A percentile compares a stretch with the other conserved stretches of the same genome.
Conservation (phyloP, 495 filamentous ascomycete species). For the Lasiosphaeria miniovina region DNA sequence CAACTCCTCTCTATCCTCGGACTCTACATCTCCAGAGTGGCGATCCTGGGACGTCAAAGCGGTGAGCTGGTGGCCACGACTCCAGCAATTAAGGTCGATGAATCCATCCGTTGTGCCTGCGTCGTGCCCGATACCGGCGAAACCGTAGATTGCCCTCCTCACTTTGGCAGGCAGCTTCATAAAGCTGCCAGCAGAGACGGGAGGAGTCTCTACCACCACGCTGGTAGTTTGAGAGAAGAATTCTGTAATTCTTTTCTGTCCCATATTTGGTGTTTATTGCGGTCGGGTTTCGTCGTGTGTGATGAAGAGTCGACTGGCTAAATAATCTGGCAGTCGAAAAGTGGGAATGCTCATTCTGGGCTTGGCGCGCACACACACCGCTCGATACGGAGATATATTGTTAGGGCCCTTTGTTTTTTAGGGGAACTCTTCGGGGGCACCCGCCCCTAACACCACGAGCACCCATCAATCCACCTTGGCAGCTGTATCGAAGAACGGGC, state of each 20-base stretch:
- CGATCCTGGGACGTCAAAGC: neutral
- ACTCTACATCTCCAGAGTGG: neutral
- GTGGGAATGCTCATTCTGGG: too few relatives aligned
- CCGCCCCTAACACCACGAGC: too few relatives aligned
- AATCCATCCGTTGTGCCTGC: neutral
- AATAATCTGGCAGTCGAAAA: neutral
- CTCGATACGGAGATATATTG: too few relatives aligned
- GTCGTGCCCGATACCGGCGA: neutral
- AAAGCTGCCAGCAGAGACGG: neutral
- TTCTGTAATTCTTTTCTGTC: slow-evolving; percentile 4
- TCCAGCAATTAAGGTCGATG: slow-evolving; percentile 4
- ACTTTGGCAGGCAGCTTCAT: slow-evolving; percentile 2
- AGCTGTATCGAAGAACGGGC: too few relatives aligned
- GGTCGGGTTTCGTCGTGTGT: neutral
- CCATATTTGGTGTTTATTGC: neutral
- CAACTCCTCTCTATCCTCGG: slow-evolving; percentile 1
- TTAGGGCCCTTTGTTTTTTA: too few relatives aligned
- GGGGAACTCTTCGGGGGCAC: too few relatives aligned
- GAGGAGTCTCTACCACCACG: neutral
- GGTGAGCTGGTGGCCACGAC: neutral
- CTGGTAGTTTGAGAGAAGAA: neutral
- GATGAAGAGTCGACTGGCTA: neutral
- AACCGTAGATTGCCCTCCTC: slow-evolving; percentile 1
- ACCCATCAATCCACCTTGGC: too few relatives aligned
- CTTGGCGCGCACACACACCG: too few relatives aligned